These are phyloP conservation scores for Tulasnella sp. DNA, from an alignment of 768 basidiomycete genomes.

Conservation along the genomic window DNA sequence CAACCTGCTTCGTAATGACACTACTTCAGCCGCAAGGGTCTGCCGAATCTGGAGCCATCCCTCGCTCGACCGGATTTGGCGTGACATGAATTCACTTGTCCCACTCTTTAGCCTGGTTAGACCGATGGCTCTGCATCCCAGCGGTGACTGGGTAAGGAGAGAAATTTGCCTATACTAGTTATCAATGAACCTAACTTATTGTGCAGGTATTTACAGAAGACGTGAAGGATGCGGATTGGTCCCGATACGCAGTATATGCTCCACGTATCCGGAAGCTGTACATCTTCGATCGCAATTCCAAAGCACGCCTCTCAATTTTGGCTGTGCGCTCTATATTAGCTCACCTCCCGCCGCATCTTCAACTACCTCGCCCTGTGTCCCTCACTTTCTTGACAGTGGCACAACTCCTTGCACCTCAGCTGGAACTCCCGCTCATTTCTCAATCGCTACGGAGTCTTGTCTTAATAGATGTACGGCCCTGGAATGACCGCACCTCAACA, in stretches of 20 bases:
- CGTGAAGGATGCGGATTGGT: not conserved
- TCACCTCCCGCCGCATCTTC: not conserved
- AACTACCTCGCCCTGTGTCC: not conserved
- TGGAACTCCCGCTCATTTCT: not conserved
- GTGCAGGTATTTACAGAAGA: not conserved
- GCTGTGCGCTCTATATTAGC: not conserved
- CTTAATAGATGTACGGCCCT: not conserved
- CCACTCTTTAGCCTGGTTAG: not conserved
- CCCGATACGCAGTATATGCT: not conserved
- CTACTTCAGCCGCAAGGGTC: not conserved
- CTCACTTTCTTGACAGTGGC: not conserved
- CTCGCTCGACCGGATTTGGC: not conserved
- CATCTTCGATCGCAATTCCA: not conserved
- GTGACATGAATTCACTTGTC: not conserved
- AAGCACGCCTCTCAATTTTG: not conserved
- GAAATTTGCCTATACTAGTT: not conserved
- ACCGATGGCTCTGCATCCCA: not conserved
- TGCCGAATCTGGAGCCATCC: not conserved
- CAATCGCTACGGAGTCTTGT: not conserved
- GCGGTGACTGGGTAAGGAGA: not conserved
- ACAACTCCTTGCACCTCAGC: not conserved
- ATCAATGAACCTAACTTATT: not conserved
- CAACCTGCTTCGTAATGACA: not conserved
- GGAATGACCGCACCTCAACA: too few species aligned
- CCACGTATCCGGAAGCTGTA: not conserved